Evolutionary conservation across 2,329 filamentous ascomycete species (phyloP), one percentile per base, ranked within the genome.

Genomic region (Colletotrichum sp.): DNA sequence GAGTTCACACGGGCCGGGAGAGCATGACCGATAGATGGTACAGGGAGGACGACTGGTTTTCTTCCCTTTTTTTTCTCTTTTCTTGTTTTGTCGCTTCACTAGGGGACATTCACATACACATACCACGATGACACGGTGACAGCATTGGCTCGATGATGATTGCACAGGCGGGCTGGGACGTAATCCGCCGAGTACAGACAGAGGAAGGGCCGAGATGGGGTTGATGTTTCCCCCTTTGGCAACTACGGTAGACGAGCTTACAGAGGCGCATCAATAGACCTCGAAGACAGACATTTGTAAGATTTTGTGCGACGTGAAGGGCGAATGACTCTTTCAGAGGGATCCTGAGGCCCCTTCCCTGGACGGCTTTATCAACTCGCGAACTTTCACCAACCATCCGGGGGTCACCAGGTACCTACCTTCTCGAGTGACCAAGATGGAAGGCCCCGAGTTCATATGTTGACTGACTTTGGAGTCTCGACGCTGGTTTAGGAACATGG

Each of bases 221-320:
- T 36, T 5, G 32, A 9, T 36, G 7, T 30, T 8, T 28, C 59
- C 26, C 6, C 36, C 52, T 13, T 15, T 4, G 26, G 16, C 18
- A 0, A 67, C 16, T 39, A 36, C 15, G 24, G 68, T 62, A 67
- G 69, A 72, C 24, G 69, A 60, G 44, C 34, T 28, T 28, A 34
- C 65, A 73, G 28, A 63, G 55, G 60, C 64, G 28, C 64, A 68
- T 76, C 57, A 73, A 73, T 76, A 76, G 74, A 76, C 64, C 39
- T 39, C 55, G 26, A 39, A 63, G 36, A 32, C n/a, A 21, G 69
- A 26, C 24, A 63, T 8, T 16, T 1, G 24, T 1, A 30, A 26
- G 55, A 0, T 59, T 26, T 16, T 59, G 55, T 62, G 26, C 3
- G 15, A 49, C 39, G 9, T 49, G 9, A 49, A 49, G 9, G 9